Evolutionary conservation across 2,329 filamentous ascomycete genomes (phyloP).

Genomic region (Achaetomium macrosporum): DNA sequence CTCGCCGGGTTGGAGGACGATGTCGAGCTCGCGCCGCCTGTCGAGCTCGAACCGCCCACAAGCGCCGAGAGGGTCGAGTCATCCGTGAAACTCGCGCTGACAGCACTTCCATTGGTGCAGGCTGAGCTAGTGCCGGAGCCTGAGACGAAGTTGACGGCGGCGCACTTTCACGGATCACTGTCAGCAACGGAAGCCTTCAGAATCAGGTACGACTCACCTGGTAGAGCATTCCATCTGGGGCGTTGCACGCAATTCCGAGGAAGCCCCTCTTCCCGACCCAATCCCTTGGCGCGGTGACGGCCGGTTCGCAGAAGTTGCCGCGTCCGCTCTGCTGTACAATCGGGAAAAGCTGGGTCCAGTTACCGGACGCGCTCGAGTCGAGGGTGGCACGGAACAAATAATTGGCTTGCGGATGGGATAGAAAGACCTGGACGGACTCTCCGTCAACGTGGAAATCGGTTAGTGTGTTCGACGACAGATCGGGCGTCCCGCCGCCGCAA

Average conservation of each 20-base stretch:
- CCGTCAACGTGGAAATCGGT: conserved; percentile 53
- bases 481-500: conserved; percentile 49
- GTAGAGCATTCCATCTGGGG: conserved; percentile 51
- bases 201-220: conserved; percentile 37
- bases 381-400: conserved; percentile 55
- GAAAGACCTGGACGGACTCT: conserved; percentile 43
- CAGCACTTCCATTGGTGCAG: conserved; percentile 36
- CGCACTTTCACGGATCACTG: conserved; percentile 37
- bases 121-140: conserved; percentile 29
- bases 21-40: conserved; percentile 9
- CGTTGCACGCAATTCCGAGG: conserved; percentile 46
- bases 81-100: conserved; percentile 28
- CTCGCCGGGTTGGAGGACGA: not conserved
- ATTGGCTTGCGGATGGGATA: conserved; percentile 46
- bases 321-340: conserved; percentile 50
- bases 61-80: conserved; percentile 30
- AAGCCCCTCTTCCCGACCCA: conserved; percentile 52
- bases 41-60: conserved; percentile 14
- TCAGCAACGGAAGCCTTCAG: not conserved
- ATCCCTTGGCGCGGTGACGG: conserved; percentile 42
- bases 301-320: conserved; percentile 48
- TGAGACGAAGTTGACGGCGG: conserved; percentile 49
- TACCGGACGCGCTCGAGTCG: conserved; percentile 40
- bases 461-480: conserved; percentile 35
- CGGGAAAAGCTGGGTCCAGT: conserved; percentile 51